These are phyloP conservation scores for Geotrichum carabidarum DNA, from an alignment of 1,139 yeast species.

Conservation along the genomic window DNA sequence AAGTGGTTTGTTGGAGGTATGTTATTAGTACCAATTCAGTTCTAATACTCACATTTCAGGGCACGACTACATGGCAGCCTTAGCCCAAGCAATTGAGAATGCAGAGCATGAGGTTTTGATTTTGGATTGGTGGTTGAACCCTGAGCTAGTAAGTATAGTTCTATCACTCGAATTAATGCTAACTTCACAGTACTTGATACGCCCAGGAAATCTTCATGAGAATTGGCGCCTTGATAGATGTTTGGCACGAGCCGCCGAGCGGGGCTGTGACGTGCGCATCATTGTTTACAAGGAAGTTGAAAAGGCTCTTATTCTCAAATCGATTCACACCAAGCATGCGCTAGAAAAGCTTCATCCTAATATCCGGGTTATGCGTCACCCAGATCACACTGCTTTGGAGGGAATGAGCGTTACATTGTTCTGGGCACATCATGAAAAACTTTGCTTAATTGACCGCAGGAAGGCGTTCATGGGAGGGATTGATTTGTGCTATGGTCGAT, in stretches of 20 bases:
- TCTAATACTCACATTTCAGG: constrained; percentile 13
- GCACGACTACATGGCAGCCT: constrained; percentile 45
- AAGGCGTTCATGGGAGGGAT: constrained; percentile 59
- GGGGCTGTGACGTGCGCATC: constrained; percentile 58
- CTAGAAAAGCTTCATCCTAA: constrained; percentile 53
- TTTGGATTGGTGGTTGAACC: constrained; percentile 66
- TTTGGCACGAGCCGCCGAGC: constrained; percentile 55
- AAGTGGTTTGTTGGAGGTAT: constrained; percentile 66
- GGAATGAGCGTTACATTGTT: constrained; percentile 43
- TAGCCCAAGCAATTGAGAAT: constrained; percentile 57
- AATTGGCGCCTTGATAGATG: constrained; percentile 58
- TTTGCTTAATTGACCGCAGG: constrained; percentile 53
- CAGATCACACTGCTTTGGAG: constrained; percentile 57
- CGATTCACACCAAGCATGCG: constrained; percentile 57
- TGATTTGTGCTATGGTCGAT: constrained; percentile 59
- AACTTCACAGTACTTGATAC: constrained; percentile 42
- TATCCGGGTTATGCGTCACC: constrained; percentile 59
- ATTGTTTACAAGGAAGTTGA: constrained; percentile 61
- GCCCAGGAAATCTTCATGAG: constrained; percentile 62
- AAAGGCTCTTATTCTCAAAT: constrained; percentile 55
- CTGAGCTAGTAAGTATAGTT: constrained; percentile 40
- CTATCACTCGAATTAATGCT: neutral
- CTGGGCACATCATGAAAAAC: constrained; percentile 66
- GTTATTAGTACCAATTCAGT: constrained; percentile 7
- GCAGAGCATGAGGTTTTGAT: constrained; percentile 59